phyloP scores from a whole-genome alignment of 2,329 filamentous ascomycete genomes.

The Tolypocladium endophyticum region DNA sequence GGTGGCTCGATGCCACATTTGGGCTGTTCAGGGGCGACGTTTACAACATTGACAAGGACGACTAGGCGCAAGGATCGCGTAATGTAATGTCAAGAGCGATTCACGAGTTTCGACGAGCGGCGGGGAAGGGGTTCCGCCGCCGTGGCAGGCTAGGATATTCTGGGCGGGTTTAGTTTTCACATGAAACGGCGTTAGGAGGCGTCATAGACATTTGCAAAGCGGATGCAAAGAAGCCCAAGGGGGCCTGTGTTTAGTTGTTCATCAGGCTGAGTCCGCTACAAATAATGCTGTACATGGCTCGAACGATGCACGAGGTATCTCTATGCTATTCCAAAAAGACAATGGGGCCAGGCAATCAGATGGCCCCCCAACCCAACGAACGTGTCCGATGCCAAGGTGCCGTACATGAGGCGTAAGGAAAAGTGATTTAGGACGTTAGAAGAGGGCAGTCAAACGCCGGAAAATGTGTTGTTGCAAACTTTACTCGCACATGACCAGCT shows the following conservation, averaged over 20 bases:
- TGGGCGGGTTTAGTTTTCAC: not conserved
- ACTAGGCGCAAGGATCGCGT: slow-evolving; percentile 19
- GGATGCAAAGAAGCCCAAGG: not conserved
- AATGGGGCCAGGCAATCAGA: not conserved
- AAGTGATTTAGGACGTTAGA: not conserved
- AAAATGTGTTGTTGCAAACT: not conserved
- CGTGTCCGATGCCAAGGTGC: not conserved
- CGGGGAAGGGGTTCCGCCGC: not conserved
- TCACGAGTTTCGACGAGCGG: not conserved
- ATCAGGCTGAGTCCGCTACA: not conserved
- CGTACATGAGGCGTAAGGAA: too few species aligned
- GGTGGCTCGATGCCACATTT: slow-evolving; percentile 49
- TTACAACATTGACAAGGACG: slow-evolving; percentile 46
- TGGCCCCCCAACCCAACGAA: not conserved
- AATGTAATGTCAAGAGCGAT: not conserved
- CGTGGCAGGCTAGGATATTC: not conserved
- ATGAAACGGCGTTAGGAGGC: not conserved
- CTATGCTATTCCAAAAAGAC: not conserved
- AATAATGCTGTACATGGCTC: not conserved
- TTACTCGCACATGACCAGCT: not conserved
- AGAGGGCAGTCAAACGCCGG: slow-evolving; percentile 1
- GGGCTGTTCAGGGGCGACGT: slow-evolving; percentile 50
- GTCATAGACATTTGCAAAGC: not conserved
- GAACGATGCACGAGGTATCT: not conserved
- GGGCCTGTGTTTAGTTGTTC: not conserved